Base-by-base conservation (phyloP, 164 flowering plant species). In the Umbilicus rupestris region DNA sequence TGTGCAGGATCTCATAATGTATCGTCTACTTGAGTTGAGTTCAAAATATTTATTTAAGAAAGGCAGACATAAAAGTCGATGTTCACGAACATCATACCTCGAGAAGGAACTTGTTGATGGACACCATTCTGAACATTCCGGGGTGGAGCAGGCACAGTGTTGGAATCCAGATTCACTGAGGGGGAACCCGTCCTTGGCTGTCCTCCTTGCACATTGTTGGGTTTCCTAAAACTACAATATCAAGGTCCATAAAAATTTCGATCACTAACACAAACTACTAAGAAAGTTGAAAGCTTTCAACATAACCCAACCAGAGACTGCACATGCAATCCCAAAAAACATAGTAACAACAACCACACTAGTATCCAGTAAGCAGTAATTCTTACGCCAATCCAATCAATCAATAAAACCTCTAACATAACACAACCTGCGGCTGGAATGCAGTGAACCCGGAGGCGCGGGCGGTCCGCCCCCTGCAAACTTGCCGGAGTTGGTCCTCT, bases 171-270 rank as follows among this genome's bases (percentile, higher is more conserved):
- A 62, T n/a, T 62, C 24, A n/a, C 35, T 19, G 64, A 31, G 2
- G 64, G 35, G 64, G 11, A n/a, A 62, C 24, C 22, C 24, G 0
- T 22, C 29, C 64, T 62, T 10, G 64, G 4, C 39, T 16, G 64
- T 31, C 64, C 64, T 62, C 64, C 41, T 31, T 62, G 64, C 24
- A n/a, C 64, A 62, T 62, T 62, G 24, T 31, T 62, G 37, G 64
- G 5, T 8, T 62, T 62, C n/a, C 20, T 28, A 29, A 5, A 62
- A 31, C 64, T 62, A 62, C 9, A 62, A 17, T 3, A 31, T 8
- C 37, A 16, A 37, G 24, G 7, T 17, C 22, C 64, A 31, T 31
- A 22, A 20, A 16, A 59, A 62, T 9, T 2, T 7, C 24, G 26
- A 11, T 0, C 7, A 11, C 57, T 8, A 50, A 19, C n/a, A 50